phyloP scores from a whole-genome alignment of 768 basidiomycete species.

The Ramaria rubella region DNA sequence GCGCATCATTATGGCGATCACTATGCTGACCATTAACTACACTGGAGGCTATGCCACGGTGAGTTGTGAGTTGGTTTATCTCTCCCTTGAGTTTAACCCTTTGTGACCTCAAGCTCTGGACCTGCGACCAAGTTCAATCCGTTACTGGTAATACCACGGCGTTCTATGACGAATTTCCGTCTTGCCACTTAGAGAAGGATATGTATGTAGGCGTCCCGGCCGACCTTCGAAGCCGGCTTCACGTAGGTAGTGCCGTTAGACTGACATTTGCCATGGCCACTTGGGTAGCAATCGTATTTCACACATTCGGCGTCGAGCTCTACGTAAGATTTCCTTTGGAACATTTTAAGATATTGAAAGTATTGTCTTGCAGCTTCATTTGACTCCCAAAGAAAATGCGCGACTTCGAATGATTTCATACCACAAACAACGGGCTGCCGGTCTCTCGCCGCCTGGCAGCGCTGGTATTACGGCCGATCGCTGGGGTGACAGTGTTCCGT shows the following conservation, averaged over 20 bases:
- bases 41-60: constrained; percentile 1
- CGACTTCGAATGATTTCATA: constrained; percentile 6
- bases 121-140: not conserved
- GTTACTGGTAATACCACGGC: not conserved
- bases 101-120: constrained; percentile 1
- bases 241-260: constrained; percentile 1
- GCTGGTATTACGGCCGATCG: constrained; percentile 8
- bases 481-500: not conserved
- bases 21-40: not conserved
- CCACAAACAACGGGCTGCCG: not conserved
- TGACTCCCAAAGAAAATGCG: constrained; percentile 6
- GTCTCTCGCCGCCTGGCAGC: constrained; percentile 5
- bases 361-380: constrained; percentile 2
- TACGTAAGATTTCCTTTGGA: not conserved
- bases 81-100: not conserved
- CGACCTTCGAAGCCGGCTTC: not conserved
- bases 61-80: not conserved
- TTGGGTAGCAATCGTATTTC: constrained; percentile 4
- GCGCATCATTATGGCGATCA: not conserved
- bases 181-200: not conserved
- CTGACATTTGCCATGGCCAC: constrained; percentile 1
- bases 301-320: constrained; percentile 2
- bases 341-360: not conserved
- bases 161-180: constrained; percentile 4
- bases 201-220: constrained; percentile 6